Percentiles rank a stretch among this genome's conserved stretches.
Evolutionary conservation across 148 eudicot genomes (phyloP).

Genomic region (Silene uniflora): DNA sequence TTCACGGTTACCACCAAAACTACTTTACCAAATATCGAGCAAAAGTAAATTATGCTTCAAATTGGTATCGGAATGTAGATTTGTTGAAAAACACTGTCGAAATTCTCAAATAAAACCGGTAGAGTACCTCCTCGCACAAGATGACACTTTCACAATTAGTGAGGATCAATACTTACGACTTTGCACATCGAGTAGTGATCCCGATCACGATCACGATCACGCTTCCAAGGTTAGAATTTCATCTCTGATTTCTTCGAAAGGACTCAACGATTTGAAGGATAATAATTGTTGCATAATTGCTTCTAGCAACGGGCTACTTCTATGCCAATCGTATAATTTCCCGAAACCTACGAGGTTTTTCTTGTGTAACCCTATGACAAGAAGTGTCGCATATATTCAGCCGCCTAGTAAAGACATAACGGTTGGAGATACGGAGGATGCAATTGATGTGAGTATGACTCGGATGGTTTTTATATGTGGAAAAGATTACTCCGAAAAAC

Average conservation of each 20-base stretch:
- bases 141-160: background rate
- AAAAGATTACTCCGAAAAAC: too few species aligned
- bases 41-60: background rate
- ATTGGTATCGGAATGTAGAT: background rate
- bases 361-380: constrained; percentile 13
- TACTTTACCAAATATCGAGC: background rate
- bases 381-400: background rate
- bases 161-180: background rate
- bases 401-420: background rate
- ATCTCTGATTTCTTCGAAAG: background rate
- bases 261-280: background rate
- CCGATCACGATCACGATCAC: background rate
- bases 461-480: too few species aligned
- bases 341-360: background rate
- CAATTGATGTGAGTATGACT: too few species aligned
- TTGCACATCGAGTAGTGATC: background rate
- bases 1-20: constrained; percentile 13
- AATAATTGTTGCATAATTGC: constrained; percentile 16
- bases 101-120: background rate
- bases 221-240: background rate
- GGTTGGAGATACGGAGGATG: too few species aligned
- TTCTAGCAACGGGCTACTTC: constrained; percentile 12
- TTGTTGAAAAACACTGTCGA: constrained; percentile 12
- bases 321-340: background rate
- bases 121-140: constrained; percentile 1